These are phyloP conservation scores for Trametes cubensis DNA, from an alignment of 768 basidiomycete genomes.

Conservation along the genomic window DNA sequence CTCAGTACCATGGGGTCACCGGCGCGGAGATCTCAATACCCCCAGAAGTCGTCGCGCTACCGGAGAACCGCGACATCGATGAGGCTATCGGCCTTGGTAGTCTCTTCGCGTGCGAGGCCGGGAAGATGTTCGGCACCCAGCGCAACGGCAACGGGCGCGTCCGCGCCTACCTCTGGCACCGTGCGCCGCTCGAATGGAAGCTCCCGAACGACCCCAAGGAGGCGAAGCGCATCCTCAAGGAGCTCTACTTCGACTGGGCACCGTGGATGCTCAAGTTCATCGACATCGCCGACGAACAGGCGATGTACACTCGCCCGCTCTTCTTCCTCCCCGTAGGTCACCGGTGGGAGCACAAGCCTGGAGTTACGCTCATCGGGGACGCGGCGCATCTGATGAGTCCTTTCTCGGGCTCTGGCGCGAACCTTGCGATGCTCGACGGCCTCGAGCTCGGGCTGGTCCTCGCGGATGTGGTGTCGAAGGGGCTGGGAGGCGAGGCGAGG, in stretches of 20 bases:
- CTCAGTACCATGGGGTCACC: conserved; percentile 13
- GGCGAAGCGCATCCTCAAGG: neutral
- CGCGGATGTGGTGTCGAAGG: conserved; percentile 10
- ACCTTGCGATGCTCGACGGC: conserved; percentile 38
- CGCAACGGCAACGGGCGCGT: conserved; percentile 10
- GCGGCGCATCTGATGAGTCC: conserved; percentile 44
- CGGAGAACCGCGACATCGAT: conserved; percentile 13
- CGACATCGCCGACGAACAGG: neutral
- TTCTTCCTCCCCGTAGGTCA: conserved; percentile 21
- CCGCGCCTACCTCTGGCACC: conserved; percentile 7
- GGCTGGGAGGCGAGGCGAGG: conserved; percentile 4
- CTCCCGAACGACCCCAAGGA: conserved; percentile 2
- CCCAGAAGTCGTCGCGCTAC: neutral
- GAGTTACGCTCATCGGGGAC: conserved; percentile 28
- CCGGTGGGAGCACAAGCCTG: conserved; percentile 15
- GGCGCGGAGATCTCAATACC: conserved; percentile 7
- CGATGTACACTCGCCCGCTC: conserved; percentile 18
- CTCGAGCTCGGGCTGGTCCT: conserved; percentile 21
- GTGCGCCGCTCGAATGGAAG: conserved; percentile 5
- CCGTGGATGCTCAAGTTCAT: conserved; percentile 13
- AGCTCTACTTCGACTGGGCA: conserved; percentile 11
- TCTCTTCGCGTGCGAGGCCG: neutral
- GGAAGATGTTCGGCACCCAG: conserved; percentile 9
- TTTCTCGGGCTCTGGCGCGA: conserved; percentile 40
- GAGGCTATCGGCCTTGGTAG: conserved; percentile 8